Percentiles rank a stretch among this genome's conserved stretches.
phyloP scores from a whole-genome alignment of 2,329 filamentous ascomycete genomes.

The Chaetothyriales sp. region DNA sequence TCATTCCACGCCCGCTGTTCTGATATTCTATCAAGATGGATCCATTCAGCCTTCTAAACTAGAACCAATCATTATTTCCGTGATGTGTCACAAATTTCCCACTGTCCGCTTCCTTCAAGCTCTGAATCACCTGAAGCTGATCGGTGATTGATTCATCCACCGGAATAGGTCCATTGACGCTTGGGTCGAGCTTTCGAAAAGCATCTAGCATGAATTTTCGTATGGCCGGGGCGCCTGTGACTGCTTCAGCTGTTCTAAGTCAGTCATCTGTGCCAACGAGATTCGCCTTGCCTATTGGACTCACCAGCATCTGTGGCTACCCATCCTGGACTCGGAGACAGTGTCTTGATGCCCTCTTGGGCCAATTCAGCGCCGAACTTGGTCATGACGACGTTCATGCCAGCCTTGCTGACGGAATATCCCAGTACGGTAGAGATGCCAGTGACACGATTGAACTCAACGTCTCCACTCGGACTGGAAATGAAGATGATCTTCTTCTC shows the following conservation, averaged over 20 bases:
- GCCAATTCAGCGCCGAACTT: conserved; percentile 28
- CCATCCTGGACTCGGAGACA: conserved; percentile 25
- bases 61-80: conserved; percentile 14
- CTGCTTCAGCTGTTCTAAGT: conserved; percentile 5
- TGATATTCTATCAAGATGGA: conserved; percentile 3
- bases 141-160: conserved; percentile 20
- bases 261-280: conserved; percentile 3
- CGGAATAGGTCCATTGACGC: conserved; percentile 16
- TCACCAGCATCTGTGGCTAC: conserved; percentile 16
- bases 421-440: conserved; percentile 19
- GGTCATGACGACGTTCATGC: conserved; percentile 28
- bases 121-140: conserved; percentile 18
- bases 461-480: conserved; percentile 26
- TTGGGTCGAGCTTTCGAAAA: conserved; percentile 15
- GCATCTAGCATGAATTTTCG: conserved; percentile 15
- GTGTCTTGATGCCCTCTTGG: conserved; percentile 22
- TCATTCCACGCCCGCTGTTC: conserved; percentile 4
- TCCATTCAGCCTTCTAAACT: conserved; percentile 3
- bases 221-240: conserved; percentile 7
- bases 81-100: conserved; percentile 19
- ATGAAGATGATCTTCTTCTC: conserved; percentile 33
- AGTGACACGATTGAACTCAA: conserved; percentile 11
- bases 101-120: conserved; percentile 15
- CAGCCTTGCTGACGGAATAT: conserved; percentile 30
- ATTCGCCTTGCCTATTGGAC: conserved; percentile 3